Evolutionary conservation across 208 protist genomes (phyloP).

Genomic region (Trichomonas vaginalis): DNA sequence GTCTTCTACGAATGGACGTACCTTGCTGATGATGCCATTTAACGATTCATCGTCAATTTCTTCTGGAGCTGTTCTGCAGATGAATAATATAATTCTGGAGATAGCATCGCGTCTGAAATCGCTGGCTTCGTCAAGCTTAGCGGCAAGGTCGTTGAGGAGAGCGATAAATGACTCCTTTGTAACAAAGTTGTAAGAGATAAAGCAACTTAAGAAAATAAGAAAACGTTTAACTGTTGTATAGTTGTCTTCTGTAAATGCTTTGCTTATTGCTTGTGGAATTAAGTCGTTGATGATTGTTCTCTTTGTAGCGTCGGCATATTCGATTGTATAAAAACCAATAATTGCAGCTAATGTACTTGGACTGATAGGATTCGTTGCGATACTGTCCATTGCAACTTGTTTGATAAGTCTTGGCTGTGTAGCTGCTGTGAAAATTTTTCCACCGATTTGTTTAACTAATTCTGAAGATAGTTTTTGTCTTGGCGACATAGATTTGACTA

Average conservation of each 20-base stretch:
- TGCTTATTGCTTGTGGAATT: not conserved
- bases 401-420: no score
- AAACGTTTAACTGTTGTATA: not conserved
- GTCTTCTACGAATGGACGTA: not conserved
- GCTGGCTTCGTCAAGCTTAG: not conserved
- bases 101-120: not conserved
- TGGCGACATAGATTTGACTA: not conserved
- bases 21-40: not conserved
- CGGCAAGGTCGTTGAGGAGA: not conserved
- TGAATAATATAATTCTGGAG: not conserved
- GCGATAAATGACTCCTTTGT: not conserved
- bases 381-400: not conserved
- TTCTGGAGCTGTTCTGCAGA: not conserved
- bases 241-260: not conserved
- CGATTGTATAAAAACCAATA: not conserved
- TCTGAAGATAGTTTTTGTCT: not conserved
- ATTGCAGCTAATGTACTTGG: not conserved
- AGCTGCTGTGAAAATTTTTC: not conserved
- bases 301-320: not conserved
- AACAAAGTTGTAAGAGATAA: not conserved
- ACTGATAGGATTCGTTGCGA: not conserved
- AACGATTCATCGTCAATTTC: not conserved
- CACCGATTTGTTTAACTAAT: not conserved
- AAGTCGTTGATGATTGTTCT: not conserved
- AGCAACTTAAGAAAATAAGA: not conserved